These are phyloP conservation scores for Leucosporidium creatinivorum DNA, from an alignment of 768 basidiomycete species.

Conservation along the genomic window DNA sequence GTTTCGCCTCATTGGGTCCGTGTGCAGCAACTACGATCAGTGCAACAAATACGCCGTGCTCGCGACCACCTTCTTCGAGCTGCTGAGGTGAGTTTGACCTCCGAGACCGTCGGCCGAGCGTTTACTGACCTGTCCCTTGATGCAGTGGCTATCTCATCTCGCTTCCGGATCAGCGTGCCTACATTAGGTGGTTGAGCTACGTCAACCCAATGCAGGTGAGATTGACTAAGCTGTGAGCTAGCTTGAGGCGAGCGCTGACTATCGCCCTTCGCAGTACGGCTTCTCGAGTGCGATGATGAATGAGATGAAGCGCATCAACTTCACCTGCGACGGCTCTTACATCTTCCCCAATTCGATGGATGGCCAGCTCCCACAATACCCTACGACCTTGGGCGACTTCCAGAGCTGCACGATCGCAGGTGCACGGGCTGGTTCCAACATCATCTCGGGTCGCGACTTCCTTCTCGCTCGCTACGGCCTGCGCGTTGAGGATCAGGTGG, in stretches of 20 bases:
- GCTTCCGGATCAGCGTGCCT: not conserved
- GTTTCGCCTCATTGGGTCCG: slow-evolving; percentile 27
- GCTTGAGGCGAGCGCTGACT: no score
- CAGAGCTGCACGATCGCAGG: slow-evolving; percentile 34
- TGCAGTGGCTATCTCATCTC: slow-evolving; percentile 23
- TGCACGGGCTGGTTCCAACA: slow-evolving; percentile 9
- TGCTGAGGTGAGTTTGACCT: slow-evolving; percentile 7
- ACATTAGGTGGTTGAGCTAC: slow-evolving; percentile 35
- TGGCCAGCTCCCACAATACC: slow-evolving; percentile 54
- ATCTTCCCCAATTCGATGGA: slow-evolving; percentile 59
- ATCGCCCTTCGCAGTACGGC: not conserved
- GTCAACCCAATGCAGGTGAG: slow-evolving; percentile 9
- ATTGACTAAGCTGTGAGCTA: no score
- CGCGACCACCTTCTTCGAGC: slow-evolving; percentile 44
- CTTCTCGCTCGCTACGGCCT: slow-evolving; percentile 39
- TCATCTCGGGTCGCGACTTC: slow-evolving; percentile 27
- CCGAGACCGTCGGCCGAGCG: no score
- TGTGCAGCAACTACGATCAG: slow-evolving; percentile 27
- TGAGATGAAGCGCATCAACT: slow-evolving; percentile 27
- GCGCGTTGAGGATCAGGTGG: not conserved
- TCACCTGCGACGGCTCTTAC: slow-evolving; percentile 45
- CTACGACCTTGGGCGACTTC: slow-evolving; percentile 47
- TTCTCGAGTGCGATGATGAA: slow-evolving; percentile 42
- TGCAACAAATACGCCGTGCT: not conserved
- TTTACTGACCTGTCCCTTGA: not conserved